Base-by-base conservation (phyloP, 2,329 filamentous ascomycete genomes). In the Didymosphaeria variabile region DNA sequence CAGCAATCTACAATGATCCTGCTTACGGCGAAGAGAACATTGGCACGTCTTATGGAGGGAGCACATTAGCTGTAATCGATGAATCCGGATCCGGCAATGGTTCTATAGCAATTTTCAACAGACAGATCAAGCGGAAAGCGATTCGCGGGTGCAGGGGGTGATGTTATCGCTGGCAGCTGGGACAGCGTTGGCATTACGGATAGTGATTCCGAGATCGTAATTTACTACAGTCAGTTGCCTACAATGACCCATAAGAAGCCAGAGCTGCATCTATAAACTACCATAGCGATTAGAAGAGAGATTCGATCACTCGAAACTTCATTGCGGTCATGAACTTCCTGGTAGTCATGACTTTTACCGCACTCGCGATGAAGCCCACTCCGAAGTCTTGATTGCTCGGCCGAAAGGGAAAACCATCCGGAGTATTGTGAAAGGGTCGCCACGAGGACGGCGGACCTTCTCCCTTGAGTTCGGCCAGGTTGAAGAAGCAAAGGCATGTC, bases 331-430 rank as follows among this genome's bases (percentile, higher is more conserved):
- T 32, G 42, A 36, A 26, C 59, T 62, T 29, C 56, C 53, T 31
- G 57, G 57, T 19, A 62, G 36, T 45, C 57, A 62, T 26, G 26
- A 57, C 19, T 62, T 62, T 47, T 62, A 50, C 23, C 60, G 57
- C 4, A 57, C 57, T 1, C 47, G 47, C 49, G 36, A 62, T 2
- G 31, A 15, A 15, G 12, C 52, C 2, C 34, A 59, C n/a, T 31
- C 53, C 3, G 49, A 53, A 10, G 23, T 54, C 21, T 54, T 57
- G 31, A 59, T 59, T 31, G 36, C 49, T 2, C 56, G 53, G 50
- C 57, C 57, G 8, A 59, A 59, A 17, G 23, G 5, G 5, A 44
- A 44, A 17, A 21, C n/a, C n/a, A 3, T 9, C 6, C 17, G 10
- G 40, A 10, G n/a, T 9, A 44, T 9, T 44, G n/a, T 44, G 10